phyloP scores from a whole-genome alignment of 2,329 filamentous ascomycete species.

The Cercospora zeina region DNA sequence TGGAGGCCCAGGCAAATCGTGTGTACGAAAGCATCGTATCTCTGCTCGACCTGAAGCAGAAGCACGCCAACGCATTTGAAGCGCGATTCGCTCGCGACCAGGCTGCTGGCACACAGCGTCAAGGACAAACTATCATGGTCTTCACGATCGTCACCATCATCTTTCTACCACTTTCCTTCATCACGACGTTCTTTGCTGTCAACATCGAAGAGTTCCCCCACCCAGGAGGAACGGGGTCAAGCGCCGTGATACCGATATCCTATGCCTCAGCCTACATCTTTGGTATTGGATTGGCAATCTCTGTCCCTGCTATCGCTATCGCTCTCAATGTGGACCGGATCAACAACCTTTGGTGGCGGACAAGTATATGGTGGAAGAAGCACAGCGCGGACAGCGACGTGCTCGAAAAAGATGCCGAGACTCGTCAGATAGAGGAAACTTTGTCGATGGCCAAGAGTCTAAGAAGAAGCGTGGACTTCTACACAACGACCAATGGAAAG shows the following conservation, averaged over 20 bases:
- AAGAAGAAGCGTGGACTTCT: conserved; percentile 26
- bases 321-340: conserved; percentile 29
- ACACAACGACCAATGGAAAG: conserved; percentile 21
- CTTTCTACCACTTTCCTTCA: conserved; percentile 58
- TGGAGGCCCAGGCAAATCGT: conserved; percentile 62
- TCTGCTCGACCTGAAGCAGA: conserved; percentile 67
- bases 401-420: conserved; percentile 11
- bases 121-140: conserved; percentile 60
- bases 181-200: conserved; percentile 58
- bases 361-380: conserved; percentile 11
- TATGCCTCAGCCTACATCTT: conserved; percentile 60
- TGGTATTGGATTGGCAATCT: conserved; percentile 56
- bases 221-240: conserved; percentile 23
- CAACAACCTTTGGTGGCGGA: conserved; percentile 14
- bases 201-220: conserved; percentile 54
- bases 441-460: conserved; percentile 25
- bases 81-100: conserved; percentile 63
- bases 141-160: conserved; percentile 62
- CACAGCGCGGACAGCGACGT: neutral
- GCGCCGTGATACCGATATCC: conserved; percentile 36
- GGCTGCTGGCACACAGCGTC: conserved; percentile 59
- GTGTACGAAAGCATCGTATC: conserved; percentile 63
- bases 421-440: conserved; percentile 20
- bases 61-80: conserved; percentile 67
- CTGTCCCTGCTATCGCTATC: conserved; percentile 42